Base-by-base conservation (phyloP, 2,329 filamentous ascomycete species). In the Talaromyces funiculosus region DNA sequence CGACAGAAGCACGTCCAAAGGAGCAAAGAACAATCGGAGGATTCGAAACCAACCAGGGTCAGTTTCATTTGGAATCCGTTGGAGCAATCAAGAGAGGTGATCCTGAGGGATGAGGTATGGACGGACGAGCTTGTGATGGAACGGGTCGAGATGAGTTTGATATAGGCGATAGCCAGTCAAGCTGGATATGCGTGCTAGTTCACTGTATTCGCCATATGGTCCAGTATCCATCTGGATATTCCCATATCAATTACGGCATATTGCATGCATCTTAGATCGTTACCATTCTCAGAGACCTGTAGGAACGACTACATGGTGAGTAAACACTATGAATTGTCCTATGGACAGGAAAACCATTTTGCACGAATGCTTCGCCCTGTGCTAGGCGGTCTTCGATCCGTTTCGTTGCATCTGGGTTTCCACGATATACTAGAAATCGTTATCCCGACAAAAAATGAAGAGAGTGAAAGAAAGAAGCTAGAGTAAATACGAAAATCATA, bases 371-470 rank as follows among this genome's bases (percentile, higher is more conserved):
- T 51, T 66, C 67, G 29, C 69, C 66, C 62, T 76, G 73, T 24
- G 75, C 75, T 43, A 76, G 62, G 47, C 73, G 67, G 64, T 76
- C 73, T 64, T 76, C 73, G n/a, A 76, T 74, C 54, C 73, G 70
- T 64, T 77, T 40, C 74, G 66, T 61, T 74, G 71, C 61, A 69
- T 72, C 3, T 72, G 68, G 59, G 76, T 73, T 47, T 69, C 59
- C 26, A 75, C 68, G 18, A 68, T 66, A 37, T 69, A 68, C 73
- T 74, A 77, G 53, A 42, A 10, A 7, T 20, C 10, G 8, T 20
- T 10, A 12, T 22, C 31, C 9, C 9, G 31, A 33, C 12, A 12
- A 12, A 12, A 33, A 33, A 33, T 33, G 31, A 33, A 33, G 31
- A 1, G 31, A 7, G 31, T 10, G 12, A 33, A 12, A 10, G 31